phyloP scores from a whole-genome alignment of 306 rosid species.

The Notholithocarpus densiflorus region DNA sequence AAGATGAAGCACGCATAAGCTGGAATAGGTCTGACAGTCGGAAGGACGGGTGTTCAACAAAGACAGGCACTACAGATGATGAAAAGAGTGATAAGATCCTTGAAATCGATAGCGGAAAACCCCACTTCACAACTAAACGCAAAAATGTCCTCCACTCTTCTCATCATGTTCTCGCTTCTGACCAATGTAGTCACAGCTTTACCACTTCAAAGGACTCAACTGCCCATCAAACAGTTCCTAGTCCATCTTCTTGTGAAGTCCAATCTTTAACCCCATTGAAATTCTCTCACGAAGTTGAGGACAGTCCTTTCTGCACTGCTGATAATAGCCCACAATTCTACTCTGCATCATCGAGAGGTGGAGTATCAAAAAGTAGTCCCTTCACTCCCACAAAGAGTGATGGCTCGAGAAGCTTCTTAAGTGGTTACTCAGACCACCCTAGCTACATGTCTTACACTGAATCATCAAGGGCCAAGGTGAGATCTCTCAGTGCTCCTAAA shows the following conservation, averaged over 20 bases:
- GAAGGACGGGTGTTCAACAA: slow-evolving; percentile 33
- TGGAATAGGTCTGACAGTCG: slow-evolving; percentile 22
- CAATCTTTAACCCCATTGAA: slow-evolving; percentile 45
- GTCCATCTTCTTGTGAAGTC: slow-evolving; percentile 41
- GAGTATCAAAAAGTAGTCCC: slow-evolving; percentile 54
- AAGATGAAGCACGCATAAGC: slow-evolving; percentile 14
- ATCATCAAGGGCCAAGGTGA: slow-evolving; percentile 70
- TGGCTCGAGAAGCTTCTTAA: slow-evolving; percentile 52
- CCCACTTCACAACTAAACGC: slow-evolving; percentile 31
- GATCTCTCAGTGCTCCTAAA: slow-evolving; percentile 77
- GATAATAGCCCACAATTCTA: slow-evolving; percentile 50
- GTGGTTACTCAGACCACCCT: slow-evolving; percentile 57
- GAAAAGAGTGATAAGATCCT: slow-evolving; percentile 43
- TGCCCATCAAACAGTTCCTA: slow-evolving; percentile 47
- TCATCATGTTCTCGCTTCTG: slow-evolving; percentile 28
- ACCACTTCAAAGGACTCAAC: slow-evolving; percentile 54
- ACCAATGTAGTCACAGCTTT: slow-evolving; percentile 46
- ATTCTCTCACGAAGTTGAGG: slow-evolving; percentile 42
- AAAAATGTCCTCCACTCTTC: slow-evolving; percentile 47
- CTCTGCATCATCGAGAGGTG: slow-evolving; percentile 56
- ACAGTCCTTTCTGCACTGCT: slow-evolving; percentile 63
- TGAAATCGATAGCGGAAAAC: slow-evolving; percentile 52
- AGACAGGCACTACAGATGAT: slow-evolving; percentile 32
- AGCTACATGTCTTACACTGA: slow-evolving; percentile 81
- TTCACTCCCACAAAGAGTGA: slow-evolving; percentile 68